Evolutionary conservation across 345 rosid species (phyloP).

Genomic region (Anastatica hierochuntica): DNA sequence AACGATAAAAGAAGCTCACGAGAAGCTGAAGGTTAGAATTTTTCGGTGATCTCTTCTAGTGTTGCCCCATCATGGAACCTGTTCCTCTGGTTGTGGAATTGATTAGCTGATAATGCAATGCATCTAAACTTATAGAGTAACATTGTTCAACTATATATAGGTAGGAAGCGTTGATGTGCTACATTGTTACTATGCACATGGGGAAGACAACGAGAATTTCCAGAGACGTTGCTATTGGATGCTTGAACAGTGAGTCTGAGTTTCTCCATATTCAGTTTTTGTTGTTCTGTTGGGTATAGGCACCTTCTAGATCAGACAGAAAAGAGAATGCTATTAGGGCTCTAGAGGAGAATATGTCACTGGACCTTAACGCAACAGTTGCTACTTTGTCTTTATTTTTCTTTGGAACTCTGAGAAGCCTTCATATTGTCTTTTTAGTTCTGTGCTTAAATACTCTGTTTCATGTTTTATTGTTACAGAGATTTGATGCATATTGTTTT

Average conservation of each 20-base stretch:
- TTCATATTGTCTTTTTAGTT: neutral
- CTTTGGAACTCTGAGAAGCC: neutral
- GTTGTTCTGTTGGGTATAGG: neutral
- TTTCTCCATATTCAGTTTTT: neutral
- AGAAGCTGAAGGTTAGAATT: constrained; percentile 59
- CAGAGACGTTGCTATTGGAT: constrained; percentile 98
- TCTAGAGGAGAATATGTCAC: constrained; percentile 2
- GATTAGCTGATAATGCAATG: constrained; percentile 2
- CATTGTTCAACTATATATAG: constrained; percentile 37
- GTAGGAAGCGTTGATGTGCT: constrained; percentile 88
- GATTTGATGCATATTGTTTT: constrained; percentile 64
- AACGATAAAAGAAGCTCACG: constrained; percentile 89
- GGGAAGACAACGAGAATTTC: constrained; percentile 80
- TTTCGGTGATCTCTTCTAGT: neutral
- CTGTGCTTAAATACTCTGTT: constrained; percentile 15
- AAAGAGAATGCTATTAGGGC: neutral
- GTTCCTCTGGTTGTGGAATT: constrained; percentile 1
- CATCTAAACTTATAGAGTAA: constrained; percentile 15
- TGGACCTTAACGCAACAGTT: neutral
- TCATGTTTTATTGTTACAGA: constrained; percentile 38
- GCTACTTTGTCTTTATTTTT: constrained; percentile 4
- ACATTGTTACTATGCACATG: constrained; percentile 97
- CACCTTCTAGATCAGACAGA: neutral
- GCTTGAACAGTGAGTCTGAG: constrained; percentile 71
- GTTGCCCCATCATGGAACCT: neutral